Evolutionary conservation across 139 green algal species (phyloP).

Genomic region (Mesotaenium endlicherianum): DNA sequence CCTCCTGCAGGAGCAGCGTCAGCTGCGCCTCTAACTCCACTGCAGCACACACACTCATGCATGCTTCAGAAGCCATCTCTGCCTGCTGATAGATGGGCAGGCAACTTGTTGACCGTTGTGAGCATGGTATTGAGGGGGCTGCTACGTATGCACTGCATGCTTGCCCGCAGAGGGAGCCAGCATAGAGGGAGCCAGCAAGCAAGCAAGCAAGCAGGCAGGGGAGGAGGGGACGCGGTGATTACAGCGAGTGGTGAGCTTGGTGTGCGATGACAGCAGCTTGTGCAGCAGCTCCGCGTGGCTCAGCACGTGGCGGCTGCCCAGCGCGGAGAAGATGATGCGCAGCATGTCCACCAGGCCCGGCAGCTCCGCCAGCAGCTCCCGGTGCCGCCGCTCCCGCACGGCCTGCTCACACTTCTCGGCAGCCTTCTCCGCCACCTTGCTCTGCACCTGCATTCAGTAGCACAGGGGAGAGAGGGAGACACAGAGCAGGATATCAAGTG

Average conservation of each 20-base stretch:
- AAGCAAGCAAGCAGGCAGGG: background rate
- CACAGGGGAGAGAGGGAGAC: no score
- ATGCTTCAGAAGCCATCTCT: background rate
- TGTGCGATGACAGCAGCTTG: background rate
- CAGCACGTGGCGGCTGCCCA: background rate
- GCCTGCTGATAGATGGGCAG: background rate
- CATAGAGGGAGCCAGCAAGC: no score
- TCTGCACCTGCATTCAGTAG: background rate
- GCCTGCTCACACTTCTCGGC: background rate
- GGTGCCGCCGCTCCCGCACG: background rate
- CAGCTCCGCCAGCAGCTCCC: background rate
- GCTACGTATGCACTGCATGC: no score
- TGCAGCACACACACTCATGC: background rate
- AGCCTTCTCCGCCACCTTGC: background rate
- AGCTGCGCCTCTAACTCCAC: background rate
- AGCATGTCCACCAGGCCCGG: background rate
- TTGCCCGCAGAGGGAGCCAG: background rate
- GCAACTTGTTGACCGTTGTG: background rate
- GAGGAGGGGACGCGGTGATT: background rate
- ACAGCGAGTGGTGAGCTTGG: background rate
- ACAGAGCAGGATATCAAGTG: no score
- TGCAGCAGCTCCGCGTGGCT: background rate
- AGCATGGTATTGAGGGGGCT: no score
- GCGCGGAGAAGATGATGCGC: background rate
- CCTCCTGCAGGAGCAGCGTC: background rate